Evolutionary conservation across 1,139 yeast species (phyloP).

Genomic region (Kluyveromyces sp.): DNA sequence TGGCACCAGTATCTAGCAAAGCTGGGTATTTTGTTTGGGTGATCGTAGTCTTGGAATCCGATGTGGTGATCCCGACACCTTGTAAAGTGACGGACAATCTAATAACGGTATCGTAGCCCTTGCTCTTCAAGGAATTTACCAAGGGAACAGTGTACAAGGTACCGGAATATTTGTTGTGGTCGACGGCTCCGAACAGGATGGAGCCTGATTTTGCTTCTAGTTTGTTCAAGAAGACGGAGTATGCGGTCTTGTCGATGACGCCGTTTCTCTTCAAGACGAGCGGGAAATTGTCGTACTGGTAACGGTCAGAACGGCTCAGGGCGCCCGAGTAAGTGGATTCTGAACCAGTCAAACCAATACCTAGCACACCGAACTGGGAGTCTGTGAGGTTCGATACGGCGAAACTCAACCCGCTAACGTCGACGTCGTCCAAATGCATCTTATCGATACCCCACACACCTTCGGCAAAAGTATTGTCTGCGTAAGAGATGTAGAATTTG

Average conservation of each 20-base stretch:
- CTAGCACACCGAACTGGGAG: slow-evolving; percentile 48
- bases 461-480: slow-evolving; percentile 48
- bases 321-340: slow-evolving; percentile 34
- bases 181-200: slow-evolving; percentile 52
- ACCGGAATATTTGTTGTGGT: slow-evolving; percentile 45
- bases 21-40: slow-evolving; percentile 30
- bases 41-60: slow-evolving; percentile 16
- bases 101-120: slow-evolving; percentile 29
- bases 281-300: slow-evolving; percentile 42
- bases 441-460: slow-evolving; percentile 54
- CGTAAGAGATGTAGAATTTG: slow-evolving; percentile 44
- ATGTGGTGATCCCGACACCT: slow-evolving; percentile 30
- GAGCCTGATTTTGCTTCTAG: slow-evolving; percentile 37
- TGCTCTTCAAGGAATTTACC: slow-evolving; percentile 30
- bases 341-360: slow-evolving; percentile 46
- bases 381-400: slow-evolving; percentile 50
- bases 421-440: slow-evolving; percentile 32
- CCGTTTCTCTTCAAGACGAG: slow-evolving; percentile 44
- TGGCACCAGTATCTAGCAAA: slow-evolving; percentile 45
- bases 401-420: slow-evolving; percentile 38
- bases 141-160: slow-evolving; percentile 39
- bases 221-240: slow-evolving; percentile 46
- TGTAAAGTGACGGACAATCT: slow-evolving; percentile 41
- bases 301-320: slow-evolving; percentile 5
- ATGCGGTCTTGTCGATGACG: slow-evolving; percentile 43